Conservation (phyloP, 2,329 filamentous ascomycete genomes). For the Ophioceras dolichostomum region DNA sequence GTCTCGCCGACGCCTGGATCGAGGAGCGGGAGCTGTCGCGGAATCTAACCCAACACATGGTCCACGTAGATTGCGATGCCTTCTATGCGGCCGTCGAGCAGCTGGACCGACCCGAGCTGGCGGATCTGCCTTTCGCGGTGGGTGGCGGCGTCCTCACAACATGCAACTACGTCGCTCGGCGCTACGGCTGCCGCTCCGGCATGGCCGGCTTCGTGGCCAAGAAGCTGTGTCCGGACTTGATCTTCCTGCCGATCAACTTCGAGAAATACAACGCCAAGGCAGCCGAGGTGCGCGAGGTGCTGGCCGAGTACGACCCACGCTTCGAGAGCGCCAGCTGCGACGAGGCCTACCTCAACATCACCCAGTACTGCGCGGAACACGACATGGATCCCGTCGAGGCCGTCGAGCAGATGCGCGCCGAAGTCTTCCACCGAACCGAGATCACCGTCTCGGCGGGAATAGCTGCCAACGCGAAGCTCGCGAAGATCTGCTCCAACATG, state of each 20-base stretch:
- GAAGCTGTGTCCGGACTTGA: constrained; percentile 79
- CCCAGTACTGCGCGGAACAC: constrained; percentile 65
- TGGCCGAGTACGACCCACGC: constrained; percentile 76
- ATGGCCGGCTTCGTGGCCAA: constrained; percentile 96
- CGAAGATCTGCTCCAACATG: constrained; percentile 89
- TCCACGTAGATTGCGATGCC: constrained; percentile 94
- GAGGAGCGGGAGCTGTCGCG: constrained; percentile 64
- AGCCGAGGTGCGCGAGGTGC: constrained; percentile 68
- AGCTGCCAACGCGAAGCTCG: constrained; percentile 81
- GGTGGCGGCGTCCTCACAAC: constrained; percentile 56
- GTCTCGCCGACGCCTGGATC: constrained; percentile 71
- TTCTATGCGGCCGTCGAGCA: constrained; percentile 95
- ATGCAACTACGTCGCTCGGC: constrained; percentile 79
- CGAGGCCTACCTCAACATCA: constrained; percentile 93
- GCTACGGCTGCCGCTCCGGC: constrained; percentile 81
- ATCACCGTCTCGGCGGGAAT: constrained; percentile 93
- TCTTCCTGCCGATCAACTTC: constrained; percentile 76
- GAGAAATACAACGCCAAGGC: constrained; percentile 88
- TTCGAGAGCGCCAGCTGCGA: constrained; percentile 94
- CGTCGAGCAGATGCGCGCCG: constrained; percentile 63
- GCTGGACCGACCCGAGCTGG: constrained; percentile 71
- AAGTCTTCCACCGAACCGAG: constrained; percentile 63
- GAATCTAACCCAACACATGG: constrained; percentile 72
- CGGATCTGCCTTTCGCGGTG: constrained; percentile 80
- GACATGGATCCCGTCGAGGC: constrained; percentile 57